Evolutionary conservation across 176 grass and related monocot genomes (phyloP), one percentile per base, ranked within the genome.

Genomic region (Avena sativa): DNA sequence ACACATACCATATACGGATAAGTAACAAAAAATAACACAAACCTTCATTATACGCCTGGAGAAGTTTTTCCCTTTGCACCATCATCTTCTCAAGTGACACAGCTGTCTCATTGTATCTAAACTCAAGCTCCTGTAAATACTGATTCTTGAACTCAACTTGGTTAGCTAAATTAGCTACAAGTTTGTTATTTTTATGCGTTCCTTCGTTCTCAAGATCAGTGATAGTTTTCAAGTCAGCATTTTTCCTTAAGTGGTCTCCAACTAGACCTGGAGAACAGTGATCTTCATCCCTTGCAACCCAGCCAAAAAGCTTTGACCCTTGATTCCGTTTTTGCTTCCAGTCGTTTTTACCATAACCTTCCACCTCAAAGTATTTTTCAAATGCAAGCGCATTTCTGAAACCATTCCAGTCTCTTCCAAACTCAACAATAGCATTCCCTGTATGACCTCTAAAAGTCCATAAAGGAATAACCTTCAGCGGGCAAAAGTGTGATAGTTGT

Each of bases 161-260:
- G 81, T 71, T 91, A n/a, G 92, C 85, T 67, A 94, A 83, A 91
- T 91, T 91, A 79, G 92, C 92, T 12, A 94, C 89, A 76, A 94
- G 92, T 60, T 84, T 92, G 15, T 81, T 70, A 71, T 79, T 91
- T 87, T 94, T 94, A 34, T 83, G 79, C 10, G 82, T 71, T 90
- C 77, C 93, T 90, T 94, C 93, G 20, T 79, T 83, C 77, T 74
- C 36, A 88, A 94, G 87, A 61, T 94, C 93, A 76, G 51, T 85
- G 44, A 94, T 78, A 86, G 87, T 88, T 85, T 94, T 94, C 68
- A 94, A 46, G 83, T 94, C 87, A 15, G 85, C 82, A 86, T 90
- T 89, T 87, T 94, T 90, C 65, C 85, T 85, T 58, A 94, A 71
- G 86, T 92, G 52, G 65, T 94, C 90, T 4, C 82, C 93, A 86